Conservation (phyloP, 2,329 filamentous ascomycete species). For the Metarhizium humberi region DNA sequence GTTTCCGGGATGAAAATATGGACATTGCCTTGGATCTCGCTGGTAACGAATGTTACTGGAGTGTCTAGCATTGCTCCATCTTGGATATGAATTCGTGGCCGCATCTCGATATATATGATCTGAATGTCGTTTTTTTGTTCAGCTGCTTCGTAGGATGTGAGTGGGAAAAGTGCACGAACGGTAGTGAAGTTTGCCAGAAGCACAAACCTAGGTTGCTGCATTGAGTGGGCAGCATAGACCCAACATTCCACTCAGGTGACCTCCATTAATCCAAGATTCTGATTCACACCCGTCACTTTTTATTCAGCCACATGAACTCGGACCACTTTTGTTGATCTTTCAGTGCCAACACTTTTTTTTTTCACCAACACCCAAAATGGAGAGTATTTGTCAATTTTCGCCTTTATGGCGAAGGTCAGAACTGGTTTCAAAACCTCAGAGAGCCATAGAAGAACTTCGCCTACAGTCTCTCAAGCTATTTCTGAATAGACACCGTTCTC, state of each 20-base stretch:
- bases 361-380: conserved; percentile 9
- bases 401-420: conserved; percentile 13
- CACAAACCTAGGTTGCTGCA: background rate
- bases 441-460: conserved; percentile 8
- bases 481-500: conserved; percentile 2
- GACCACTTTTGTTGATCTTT: background rate
- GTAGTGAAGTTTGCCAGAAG: background rate
- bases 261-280: background rate
- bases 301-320: background rate
- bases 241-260: background rate
- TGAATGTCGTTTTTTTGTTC: background rate
- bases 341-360: background rate
- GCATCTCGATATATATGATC: conserved; percentile 1
- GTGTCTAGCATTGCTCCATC: conserved; percentile 4
- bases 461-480: conserved; percentile 6
- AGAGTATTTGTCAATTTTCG: conserved; percentile 14
- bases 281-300: background rate
- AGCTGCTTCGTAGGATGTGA: background rate
- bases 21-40: conserved; percentile 12
- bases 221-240: background rate
- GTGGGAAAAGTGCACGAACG: background rate
- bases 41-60: conserved; percentile 16
- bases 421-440: conserved; percentile 5
- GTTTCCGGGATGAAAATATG: conserved; percentile 17
- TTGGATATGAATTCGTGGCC: conserved; percentile 5